Evolutionary conservation across 208 protist species (phyloP), one percentile per base, ranked within the genome.

Genomic region (Leishmania arabica): DNA sequence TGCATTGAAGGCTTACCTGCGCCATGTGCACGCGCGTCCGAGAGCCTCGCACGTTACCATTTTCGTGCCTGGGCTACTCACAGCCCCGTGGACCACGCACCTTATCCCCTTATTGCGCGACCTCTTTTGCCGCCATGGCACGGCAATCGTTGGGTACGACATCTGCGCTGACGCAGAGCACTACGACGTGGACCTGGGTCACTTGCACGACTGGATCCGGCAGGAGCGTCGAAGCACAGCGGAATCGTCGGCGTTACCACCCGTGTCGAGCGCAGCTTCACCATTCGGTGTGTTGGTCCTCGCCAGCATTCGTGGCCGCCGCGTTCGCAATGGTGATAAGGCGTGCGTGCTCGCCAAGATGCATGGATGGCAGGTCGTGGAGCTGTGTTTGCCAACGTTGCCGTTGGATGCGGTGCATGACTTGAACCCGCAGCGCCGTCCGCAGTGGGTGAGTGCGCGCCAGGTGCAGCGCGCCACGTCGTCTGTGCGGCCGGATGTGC

Each of bases 341-440:
- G 72, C 34, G 51, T 82, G 7, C 31, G 17, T 86, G 3, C 58
- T 86, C 37, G 82, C 78, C 64, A 86, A 86, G 58, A 53, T 65
- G 42, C 78, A 60, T 2, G 78, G 82, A 51, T 82, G 77, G 82
- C 64, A 82, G 3, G 66, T 86, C 5, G 64, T 86, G 74, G 82
- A 86, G 78, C 74, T 86, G 24, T 79, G 78, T 47, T 40, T 86
- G 72, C 82, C 82, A 21, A 86, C 82, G 9, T 73, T 86, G 45
- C 77, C 82, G 64, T 47, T 58, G 7, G 45, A 56, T n/a, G 78
- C 78, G 17, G 54, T 69, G 40, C 11, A 53, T 24, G 62, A 45
- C 27, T 53, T 72, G 34, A 31, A 62, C 27, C 76, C 76, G 8
- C 21, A 58, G 8, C 21, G 24, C 4, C 47, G 45, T 62, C 54